Evolutionary conservation across 208 protist genomes (phyloP).

Genomic region (Blastocrithidia nonstop): DNA sequence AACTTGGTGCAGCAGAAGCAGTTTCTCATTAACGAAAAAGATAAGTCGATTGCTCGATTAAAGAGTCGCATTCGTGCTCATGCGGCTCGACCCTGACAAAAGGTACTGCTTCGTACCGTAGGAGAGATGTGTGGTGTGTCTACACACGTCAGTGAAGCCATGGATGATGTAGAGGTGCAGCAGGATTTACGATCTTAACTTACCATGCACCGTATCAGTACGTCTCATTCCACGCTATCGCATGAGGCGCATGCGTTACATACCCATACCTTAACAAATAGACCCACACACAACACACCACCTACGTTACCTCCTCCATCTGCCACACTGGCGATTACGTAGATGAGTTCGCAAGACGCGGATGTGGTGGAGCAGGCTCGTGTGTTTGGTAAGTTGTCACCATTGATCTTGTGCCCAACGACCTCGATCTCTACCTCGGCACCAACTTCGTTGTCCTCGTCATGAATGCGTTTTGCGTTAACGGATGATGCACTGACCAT

Average conservation of each 20-base stretch:
- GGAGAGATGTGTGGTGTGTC: conserved; percentile 52
- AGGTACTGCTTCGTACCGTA: conserved; percentile 46
- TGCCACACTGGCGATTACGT: background rate
- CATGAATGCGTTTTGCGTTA: no score
- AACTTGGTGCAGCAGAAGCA: conserved; percentile 69
- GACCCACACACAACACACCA: no score
- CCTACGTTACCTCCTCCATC: background rate
- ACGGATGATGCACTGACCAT: conserved; percentile 66
- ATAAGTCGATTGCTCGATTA: conserved; percentile 40
- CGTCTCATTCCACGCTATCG: no score
- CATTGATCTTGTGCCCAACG: conserved; percentile 56
- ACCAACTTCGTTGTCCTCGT: no score
- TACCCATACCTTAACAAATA: no score
- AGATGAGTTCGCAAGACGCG: background rate
- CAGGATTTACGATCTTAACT: no score
- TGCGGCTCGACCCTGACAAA: conserved; percentile 64
- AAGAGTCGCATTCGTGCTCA: conserved; percentile 72
- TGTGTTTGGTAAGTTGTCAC: conserved; percentile 65
- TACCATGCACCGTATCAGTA: no score
- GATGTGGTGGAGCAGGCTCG: conserved; percentile 38
- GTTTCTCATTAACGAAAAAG: conserved; percentile 28
- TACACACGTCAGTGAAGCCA: conserved; percentile 29
- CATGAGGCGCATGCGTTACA: no score
- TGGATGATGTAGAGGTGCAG: conserved; percentile 29
- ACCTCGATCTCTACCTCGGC: no score